phyloP scores from a whole-genome alignment of 2,329 filamentous ascomycete species.

The Fusarium equiseti region DNA sequence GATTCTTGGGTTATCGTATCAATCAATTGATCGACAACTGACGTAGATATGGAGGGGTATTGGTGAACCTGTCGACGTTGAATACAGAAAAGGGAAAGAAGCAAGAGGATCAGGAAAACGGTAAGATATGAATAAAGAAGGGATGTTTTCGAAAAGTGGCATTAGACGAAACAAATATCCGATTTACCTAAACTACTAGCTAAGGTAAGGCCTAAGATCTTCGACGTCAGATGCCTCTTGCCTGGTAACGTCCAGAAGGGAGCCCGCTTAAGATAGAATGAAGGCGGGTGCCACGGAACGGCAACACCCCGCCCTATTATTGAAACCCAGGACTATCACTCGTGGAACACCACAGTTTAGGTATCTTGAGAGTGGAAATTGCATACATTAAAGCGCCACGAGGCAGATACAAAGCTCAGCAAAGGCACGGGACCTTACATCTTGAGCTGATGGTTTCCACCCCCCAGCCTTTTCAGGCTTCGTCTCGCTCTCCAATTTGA shows the following conservation, averaged over 20 bases:
- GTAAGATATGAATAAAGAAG: background rate
- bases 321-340: background rate
- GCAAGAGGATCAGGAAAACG: background rate
- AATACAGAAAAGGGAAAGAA: background rate
- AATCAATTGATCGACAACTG: constrained; percentile 1
- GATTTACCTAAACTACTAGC: background rate
- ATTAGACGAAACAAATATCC: background rate
- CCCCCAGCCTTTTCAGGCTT: constrained; percentile 8
- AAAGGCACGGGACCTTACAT: constrained; percentile 12
- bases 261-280: background rate
- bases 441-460: background rate
- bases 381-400: background rate
- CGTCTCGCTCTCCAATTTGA: constrained; percentile 10
- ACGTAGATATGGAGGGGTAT: constrained; percentile 7
- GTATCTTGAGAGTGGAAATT: background rate
- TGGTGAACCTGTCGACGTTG: background rate
- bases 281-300: constrained; percentile 8
- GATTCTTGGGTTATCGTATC: background rate
- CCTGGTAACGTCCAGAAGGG: background rate
- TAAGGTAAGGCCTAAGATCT: constrained; percentile 5
- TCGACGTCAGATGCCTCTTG: constrained; percentile 34
- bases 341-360: background rate
- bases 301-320: constrained; percentile 16
- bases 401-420: background rate
- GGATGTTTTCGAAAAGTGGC: background rate